Percentiles rank a stretch among this genome's conserved stretches.
Conservation (phyloP, 2,329 filamentous ascomycete genomes). For the Paracoccidioides lutzii region DNA sequence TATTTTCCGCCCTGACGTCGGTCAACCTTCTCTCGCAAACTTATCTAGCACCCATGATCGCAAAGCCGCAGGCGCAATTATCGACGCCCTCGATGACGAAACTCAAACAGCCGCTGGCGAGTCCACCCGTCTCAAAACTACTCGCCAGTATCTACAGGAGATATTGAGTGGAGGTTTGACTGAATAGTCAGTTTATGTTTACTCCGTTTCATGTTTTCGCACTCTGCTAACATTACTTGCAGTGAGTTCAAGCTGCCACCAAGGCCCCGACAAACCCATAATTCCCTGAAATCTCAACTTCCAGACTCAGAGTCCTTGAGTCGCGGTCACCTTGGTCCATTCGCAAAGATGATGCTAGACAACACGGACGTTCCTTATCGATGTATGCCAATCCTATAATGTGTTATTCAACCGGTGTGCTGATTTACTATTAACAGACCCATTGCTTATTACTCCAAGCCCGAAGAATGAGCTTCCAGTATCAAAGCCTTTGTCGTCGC, state of each 20-base stretch:
- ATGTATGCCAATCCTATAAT: slow-evolving; percentile 22
- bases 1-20: slow-evolving; percentile 30
- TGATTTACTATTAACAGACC: slow-evolving; percentile 18
- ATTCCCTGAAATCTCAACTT: slow-evolving; percentile 3
- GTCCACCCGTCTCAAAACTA: slow-evolving; percentile 56
- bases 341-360: slow-evolving; percentile 43
- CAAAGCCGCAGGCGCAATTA: slow-evolving; percentile 36
- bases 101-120: slow-evolving; percentile 42
- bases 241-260: slow-evolving; percentile 34
- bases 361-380: slow-evolving; percentile 32
- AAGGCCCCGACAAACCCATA: slow-evolving; percentile 12
- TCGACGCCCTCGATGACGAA: slow-evolving; percentile 61
- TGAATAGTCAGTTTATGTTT: slow-evolving; percentile 26
- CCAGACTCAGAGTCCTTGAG: slow-evolving; percentile 15
- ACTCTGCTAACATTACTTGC: slow-evolving; percentile 4
- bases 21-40: slow-evolving; percentile 25
- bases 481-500: slow-evolving; percentile 10
- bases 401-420: neutral
- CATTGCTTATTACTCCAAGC: slow-evolving; percentile 16
- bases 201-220: neutral
- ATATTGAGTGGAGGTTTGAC: slow-evolving; percentile 54
- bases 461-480: slow-evolving; percentile 14
- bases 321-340: slow-evolving; percentile 34
- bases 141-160: slow-evolving; percentile 60
- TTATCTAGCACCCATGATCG: slow-evolving; percentile 36